Conservation (phyloP, 2,329 filamentous ascomycete genomes). For the Parasarocladium wereldwijsianum region DNA sequence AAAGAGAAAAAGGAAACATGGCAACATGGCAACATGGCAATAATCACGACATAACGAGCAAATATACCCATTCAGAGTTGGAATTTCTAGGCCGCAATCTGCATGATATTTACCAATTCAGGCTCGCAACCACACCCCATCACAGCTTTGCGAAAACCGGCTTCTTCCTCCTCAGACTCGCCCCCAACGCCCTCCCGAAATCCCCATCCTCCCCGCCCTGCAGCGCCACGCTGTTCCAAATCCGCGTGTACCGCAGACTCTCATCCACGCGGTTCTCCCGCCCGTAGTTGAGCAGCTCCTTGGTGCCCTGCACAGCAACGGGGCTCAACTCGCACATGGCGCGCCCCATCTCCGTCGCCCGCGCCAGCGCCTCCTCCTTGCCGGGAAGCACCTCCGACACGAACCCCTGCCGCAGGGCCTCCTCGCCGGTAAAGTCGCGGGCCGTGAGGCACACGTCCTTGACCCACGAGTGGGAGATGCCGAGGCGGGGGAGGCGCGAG, state of each 20-base stretch:
- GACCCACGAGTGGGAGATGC: conserved; percentile 58
- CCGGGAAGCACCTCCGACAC: conserved; percentile 49
- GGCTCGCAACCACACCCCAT: too few relatives aligned
- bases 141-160: conserved; percentile 77
- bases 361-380: conserved; percentile 48
- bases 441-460: conserved; percentile 66
- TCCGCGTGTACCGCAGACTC: conserved; percentile 65
- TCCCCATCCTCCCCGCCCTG: conserved; percentile 66
- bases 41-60: not conserved
- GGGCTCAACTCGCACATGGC: conserved; percentile 70
- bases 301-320: conserved; percentile 74
- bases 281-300: conserved; percentile 72
- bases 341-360: conserved; percentile 47
- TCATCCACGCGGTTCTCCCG: conserved; percentile 66
- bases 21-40: too few relatives aligned
- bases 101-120: too few relatives aligned
- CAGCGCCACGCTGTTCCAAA: conserved; percentile 77
- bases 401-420: conserved; percentile 56
- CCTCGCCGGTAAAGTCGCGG: conserved; percentile 51
- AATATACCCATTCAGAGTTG: not conserved
- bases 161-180: conserved; percentile 63
- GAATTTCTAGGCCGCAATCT: too few relatives aligned
- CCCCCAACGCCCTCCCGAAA: conserved; percentile 57
- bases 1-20: conserved; percentile 2
- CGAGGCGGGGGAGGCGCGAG: conserved; percentile 56